Evolutionary conservation across 129 eudicot species (phyloP).

Genomic region (Flaveria robusta): DNA sequence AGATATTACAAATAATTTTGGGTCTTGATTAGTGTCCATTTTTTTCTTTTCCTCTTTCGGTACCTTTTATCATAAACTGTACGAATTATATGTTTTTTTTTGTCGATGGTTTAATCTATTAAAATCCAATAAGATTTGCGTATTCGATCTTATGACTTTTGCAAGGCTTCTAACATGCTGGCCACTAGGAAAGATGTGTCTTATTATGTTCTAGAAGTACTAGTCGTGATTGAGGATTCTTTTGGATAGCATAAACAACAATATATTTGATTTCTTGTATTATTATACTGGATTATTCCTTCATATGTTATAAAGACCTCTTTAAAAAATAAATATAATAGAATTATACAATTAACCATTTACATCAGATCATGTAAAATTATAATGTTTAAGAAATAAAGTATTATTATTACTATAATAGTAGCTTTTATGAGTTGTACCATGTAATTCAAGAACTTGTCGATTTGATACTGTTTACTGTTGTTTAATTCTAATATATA

Average conservation of each 20-base stretch:
- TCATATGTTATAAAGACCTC: neutral
- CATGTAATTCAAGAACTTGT: too few species aligned
- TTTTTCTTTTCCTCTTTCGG: too few species aligned
- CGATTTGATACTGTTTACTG: too few species aligned
- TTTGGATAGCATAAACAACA: conserved; percentile 33
- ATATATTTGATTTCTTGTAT: conserved; percentile 26
- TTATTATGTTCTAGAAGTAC: conserved; percentile 15
- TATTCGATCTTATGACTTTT: neutral
- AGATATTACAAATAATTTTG: too few species aligned
- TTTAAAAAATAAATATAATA: neutral
- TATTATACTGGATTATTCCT: neutral
- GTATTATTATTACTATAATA: too few species aligned
- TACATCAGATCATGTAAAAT: too few species aligned
- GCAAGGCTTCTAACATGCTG: neutral
- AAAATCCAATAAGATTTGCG: neutral
- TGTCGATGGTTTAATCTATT: neutral
- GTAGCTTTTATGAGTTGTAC: too few species aligned
- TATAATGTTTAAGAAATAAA: too few species aligned
- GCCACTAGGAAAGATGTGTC: neutral
- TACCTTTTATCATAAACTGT: too few species aligned
- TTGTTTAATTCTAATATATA: too few species aligned
- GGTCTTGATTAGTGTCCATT: too few species aligned
- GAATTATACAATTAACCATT: too few species aligned
- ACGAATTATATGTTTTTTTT: neutral
- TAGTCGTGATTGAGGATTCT: conserved; percentile 10